Base-by-base conservation (phyloP, 768 basidiomycete species). In the Pluteus cervinus region DNA sequence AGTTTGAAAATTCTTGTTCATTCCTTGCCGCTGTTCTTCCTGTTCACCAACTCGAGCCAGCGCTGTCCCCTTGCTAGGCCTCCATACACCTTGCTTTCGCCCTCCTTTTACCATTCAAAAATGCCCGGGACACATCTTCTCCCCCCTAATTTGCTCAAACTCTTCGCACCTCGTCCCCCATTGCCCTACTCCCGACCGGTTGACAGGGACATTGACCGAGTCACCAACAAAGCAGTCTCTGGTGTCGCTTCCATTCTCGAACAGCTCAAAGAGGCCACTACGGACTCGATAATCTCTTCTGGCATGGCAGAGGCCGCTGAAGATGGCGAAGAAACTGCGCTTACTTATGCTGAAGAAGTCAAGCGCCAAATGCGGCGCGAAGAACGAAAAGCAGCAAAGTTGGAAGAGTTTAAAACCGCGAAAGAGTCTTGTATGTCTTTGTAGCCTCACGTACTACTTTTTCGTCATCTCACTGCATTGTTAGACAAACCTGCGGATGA, bases 401-500 rank as follows among this genome's bases (percentile, higher is more conserved):
- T 71, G 2, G 84, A 91, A 26, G 75, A 81, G 37, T 91, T 85
- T 53, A 81, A 80, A 60, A 62, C 66, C 25, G 87, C 88, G 29
- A 89, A 86, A 58, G 89, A 90, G 42, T 79, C 79, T 16, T 97
- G 92, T 94, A 31, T 40, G 86, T 73, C n/a, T 11, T 30, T 16
- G 36, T 16, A 10, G 8, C n/a, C 18, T 31, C 30, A 29, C 43
- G 24, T 24, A 26, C 31, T 23, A 29, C 29, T 36, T 37, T 46
- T 33, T 46, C 35, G 25, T 37, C 47, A 45, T 37, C 36, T 42
- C 21, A 11, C 33, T 15, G 18, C n/a, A 12, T 45, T 21, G 7
- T 24, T 51, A 97, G 94, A 93, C 64, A 90, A 92, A 56, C 96
- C 96, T 7, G 73, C 84, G 14, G 93, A 94, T 37, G 93, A 99